A percentile compares a stretch with the other conserved stretches of the same genome.
phyloP scores from a whole-genome alignment of 495 filamentous ascomycete species.

The Podospora sp. region DNA sequence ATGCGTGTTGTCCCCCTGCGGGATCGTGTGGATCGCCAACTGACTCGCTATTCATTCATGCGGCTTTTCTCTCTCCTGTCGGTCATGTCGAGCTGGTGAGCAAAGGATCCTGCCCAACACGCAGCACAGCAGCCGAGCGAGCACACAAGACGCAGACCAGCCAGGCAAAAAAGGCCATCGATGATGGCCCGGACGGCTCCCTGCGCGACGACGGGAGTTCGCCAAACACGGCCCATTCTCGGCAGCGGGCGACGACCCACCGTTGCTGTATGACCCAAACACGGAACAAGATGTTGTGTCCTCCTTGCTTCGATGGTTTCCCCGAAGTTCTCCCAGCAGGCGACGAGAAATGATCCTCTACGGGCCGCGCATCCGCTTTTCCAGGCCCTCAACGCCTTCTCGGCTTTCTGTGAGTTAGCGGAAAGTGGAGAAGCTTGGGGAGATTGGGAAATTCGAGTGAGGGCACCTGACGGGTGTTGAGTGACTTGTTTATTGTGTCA shows the following conservation, averaged over 20 bases:
- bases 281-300: not conserved
- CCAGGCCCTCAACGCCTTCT: conserved; percentile 2
- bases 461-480: conserved; percentile 9
- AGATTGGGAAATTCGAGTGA: conserved; percentile 7
- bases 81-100: not conserved
- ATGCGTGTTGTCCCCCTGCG: not conserved
- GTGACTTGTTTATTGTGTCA: not conserved
- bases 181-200: not conserved
- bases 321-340: conserved; percentile 27
- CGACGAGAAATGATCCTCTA: conserved; percentile 15
- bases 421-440: conserved; percentile 12
- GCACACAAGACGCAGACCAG: not conserved
- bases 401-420: not conserved
- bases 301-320: conserved; percentile 14
- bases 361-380: conserved; percentile 23
- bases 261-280: not conserved
- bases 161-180: not conserved
- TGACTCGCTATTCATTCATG: conserved; percentile 9
- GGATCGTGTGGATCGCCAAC: conserved; percentile 10
- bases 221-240: not conserved
- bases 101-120: not conserved
- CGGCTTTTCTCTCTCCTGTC: conserved; percentile 14
- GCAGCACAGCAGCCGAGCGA: not conserved
- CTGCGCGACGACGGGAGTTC: not conserved
- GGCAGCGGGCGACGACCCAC: not conserved